phyloP scores from a whole-genome alignment of 768 basidiomycete species.

The Clitopilus passeckerianus region DNA sequence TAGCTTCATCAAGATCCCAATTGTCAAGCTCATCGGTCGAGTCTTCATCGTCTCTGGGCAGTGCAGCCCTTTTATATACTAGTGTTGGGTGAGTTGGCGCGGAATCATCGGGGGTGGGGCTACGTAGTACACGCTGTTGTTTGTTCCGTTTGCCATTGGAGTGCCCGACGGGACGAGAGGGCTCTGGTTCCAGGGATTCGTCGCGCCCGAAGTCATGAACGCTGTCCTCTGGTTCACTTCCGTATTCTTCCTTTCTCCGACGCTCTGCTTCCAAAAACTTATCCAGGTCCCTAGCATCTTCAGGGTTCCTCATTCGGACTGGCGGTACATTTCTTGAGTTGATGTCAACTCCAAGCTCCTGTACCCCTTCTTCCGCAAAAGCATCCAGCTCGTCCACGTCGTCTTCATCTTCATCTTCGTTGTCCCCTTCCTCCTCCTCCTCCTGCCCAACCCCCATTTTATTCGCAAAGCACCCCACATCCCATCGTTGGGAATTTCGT shows the following conservation, averaged over 20 bases:
- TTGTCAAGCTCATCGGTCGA: constrained; percentile 25
- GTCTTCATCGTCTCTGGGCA: not conserved
- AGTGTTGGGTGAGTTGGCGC: constrained; percentile 3
- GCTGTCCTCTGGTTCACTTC: constrained; percentile 39
- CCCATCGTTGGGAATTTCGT: constrained; percentile 34
- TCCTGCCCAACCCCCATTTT: constrained; percentile 23
- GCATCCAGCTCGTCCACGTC: constrained; percentile 58
- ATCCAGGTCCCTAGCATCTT: constrained; percentile 56
- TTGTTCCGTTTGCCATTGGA: not conserved
- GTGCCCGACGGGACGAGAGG: not conserved
- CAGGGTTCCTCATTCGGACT: constrained; percentile 34
- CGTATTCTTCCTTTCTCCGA: constrained; percentile 41
- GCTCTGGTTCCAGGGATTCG: not conserved
- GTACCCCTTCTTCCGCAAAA: constrained; percentile 31
- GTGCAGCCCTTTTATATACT: not conserved
- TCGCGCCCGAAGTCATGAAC: constrained; percentile 6
- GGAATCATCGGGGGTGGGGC: constrained; percentile 9
- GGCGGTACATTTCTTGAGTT: constrained; percentile 31
- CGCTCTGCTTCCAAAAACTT: constrained; percentile 67
- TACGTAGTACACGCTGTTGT: not conserved
- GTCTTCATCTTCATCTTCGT: constrained; percentile 45
- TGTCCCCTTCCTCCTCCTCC: constrained; percentile 32
- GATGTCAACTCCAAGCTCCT: constrained; percentile 18
- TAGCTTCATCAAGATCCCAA: constrained; percentile 39
- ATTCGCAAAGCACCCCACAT: constrained; percentile 49